Evolutionary conservation across 257 asterid genomes (phyloP).

Genomic region (Coffea canephora): DNA sequence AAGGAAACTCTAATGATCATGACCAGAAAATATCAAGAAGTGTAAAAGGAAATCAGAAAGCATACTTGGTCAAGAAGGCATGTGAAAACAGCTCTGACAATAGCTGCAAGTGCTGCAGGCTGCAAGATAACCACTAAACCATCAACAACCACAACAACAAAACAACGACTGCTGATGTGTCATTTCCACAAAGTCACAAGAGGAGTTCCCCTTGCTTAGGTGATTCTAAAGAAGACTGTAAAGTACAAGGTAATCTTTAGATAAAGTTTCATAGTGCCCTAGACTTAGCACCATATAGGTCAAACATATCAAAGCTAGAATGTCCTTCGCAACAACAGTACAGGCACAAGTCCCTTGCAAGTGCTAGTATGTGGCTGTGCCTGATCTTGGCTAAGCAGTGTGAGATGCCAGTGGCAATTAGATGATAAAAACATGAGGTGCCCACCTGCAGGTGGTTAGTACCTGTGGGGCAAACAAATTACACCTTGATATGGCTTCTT

Average conservation of each 20-base stretch:
- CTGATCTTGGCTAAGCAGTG: background rate
- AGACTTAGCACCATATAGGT: no score
- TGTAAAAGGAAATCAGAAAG: constrained; percentile 20
- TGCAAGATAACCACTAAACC: constrained; percentile 36
- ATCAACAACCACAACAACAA: constrained; percentile 21
- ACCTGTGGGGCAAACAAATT: constrained; percentile 84
- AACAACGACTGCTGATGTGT: background rate
- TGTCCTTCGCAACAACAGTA: no score
- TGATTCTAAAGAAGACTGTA: background rate
- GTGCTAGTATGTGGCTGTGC: no score
- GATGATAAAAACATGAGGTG: background rate
- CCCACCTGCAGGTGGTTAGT: constrained; percentile 1
- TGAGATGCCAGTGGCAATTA: background rate
- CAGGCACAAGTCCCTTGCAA: background rate
- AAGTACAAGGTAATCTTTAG: background rate
- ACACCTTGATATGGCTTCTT: constrained; percentile 90
- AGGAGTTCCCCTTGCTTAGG: no score
- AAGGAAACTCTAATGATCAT: constrained; percentile 4
- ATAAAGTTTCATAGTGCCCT: background rate
- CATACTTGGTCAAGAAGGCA: constrained; percentile 92
- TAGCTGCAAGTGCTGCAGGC: constrained; percentile 88
- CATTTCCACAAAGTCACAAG: background rate
- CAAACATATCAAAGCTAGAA: no score
- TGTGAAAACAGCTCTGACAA: constrained; percentile 84
- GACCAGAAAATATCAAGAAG: constrained; percentile 23